Conservation (phyloP, 2,329 filamentous ascomycete species). For the Didymellaceae sp. region DNA sequence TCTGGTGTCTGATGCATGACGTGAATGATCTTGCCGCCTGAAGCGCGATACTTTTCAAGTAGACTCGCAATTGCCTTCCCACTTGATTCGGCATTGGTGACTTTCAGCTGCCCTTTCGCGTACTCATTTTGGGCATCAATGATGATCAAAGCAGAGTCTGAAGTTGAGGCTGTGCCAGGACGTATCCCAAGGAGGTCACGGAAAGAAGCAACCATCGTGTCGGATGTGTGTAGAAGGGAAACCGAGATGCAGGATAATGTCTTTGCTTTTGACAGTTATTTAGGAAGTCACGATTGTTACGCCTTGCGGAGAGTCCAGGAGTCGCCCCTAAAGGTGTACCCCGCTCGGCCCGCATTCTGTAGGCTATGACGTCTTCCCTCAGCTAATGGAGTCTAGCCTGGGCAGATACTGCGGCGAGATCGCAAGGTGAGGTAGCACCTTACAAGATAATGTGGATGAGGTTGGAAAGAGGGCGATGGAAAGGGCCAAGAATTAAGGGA, state of each 20-base stretch:
- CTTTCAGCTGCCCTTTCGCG: constrained; percentile 63
- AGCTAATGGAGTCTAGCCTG: constrained; percentile 11
- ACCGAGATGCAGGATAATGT: too few relatives aligned
- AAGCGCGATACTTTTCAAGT: constrained; percentile 66
- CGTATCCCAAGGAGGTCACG: constrained; percentile 61
- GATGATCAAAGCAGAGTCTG: constrained; percentile 68
- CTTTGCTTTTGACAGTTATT: too few relatives aligned
- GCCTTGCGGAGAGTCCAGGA: neutral
- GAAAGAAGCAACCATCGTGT: constrained; percentile 49
- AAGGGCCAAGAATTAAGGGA: too few relatives aligned
- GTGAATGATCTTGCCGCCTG: constrained; percentile 64
- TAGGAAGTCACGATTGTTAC: neutral
- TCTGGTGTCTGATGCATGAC: constrained; percentile 65
- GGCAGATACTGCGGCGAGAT: neutral
- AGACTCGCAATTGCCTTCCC: constrained; percentile 64
- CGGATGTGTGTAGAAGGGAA: too few relatives aligned
- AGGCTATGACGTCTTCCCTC: constrained; percentile 7
- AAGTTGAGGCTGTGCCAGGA: constrained; percentile 62
- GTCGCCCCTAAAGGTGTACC: constrained; percentile 9
- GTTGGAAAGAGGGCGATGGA: too few relatives aligned
- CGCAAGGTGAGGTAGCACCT: too few relatives aligned
- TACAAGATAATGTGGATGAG: too few relatives aligned
- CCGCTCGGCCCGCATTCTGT: constrained; percentile 8
- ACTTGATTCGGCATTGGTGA: constrained; percentile 60
- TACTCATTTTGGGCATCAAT: constrained; percentile 77